Evolutionary conservation across 192 early-diverging fungal genomes (phyloP).

Genomic region (Linderina pennispora): DNA sequence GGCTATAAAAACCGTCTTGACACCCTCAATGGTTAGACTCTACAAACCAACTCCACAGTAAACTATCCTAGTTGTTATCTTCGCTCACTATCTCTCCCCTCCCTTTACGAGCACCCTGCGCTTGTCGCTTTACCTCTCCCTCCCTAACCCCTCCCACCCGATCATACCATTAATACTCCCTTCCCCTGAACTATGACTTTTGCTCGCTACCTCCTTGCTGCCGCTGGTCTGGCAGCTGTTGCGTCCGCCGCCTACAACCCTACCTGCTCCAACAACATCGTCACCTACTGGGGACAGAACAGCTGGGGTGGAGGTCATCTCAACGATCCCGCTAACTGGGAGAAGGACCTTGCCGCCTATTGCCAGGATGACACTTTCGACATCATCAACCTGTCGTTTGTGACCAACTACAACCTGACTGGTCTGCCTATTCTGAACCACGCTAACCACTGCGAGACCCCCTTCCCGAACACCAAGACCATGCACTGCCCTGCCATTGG

Average conservation of each 20-base stretch:
- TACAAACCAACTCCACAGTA: no score
- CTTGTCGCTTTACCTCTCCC: no score
- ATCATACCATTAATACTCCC: no score
- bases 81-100: no score
- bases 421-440: constrained; percentile 43
- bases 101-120: no score
- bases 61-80: no score
- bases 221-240: constrained; percentile 1
- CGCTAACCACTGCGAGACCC: constrained; percentile 39
- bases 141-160: no score
- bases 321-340: constrained; percentile 1
- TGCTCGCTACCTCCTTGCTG: constrained; percentile 2
- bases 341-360: constrained; percentile 21
- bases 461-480: constrained; percentile 34
- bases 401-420: constrained; percentile 46
- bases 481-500: constrained; percentile 44
- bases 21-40: no score
- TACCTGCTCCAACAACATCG: constrained; percentile 45
- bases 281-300: constrained; percentile 58
- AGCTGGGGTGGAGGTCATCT: constrained; percentile 47
- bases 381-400: constrained; percentile 18
- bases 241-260: constrained; percentile 15
- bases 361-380: constrained; percentile 40
- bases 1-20: no score
- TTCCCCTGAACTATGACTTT: no score